Evolutionary conservation across 140 eudicot genomes (phyloP).

Genomic region (Flaveria floridana): DNA sequence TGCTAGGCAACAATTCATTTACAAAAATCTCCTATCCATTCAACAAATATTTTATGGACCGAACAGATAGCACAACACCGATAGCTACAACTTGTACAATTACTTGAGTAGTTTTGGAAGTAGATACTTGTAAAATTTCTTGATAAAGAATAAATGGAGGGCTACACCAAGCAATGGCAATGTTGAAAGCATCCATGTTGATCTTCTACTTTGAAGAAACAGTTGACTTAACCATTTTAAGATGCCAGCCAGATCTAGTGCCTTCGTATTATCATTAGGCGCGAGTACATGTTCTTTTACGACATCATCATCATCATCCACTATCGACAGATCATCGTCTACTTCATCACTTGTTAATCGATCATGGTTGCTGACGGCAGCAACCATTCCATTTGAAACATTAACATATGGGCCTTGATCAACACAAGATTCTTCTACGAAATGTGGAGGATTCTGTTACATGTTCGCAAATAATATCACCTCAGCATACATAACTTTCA

Average conservation of each 20-base stretch:
- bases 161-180: constrained; percentile 48
- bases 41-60: background rate
- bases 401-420: constrained; percentile 79
- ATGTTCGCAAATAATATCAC: background rate
- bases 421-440: constrained; percentile 51
- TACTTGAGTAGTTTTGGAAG: constrained; percentile 21
- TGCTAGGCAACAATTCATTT: background rate
- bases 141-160: constrained; percentile 32
- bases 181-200: constrained; percentile 69
- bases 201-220: constrained; percentile 45
- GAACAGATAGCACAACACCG: background rate
- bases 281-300: constrained; percentile 18
- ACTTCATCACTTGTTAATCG: constrained; percentile 35
- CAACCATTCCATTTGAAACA: constrained; percentile 68
- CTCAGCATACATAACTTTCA: background rate
- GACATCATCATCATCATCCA: constrained; percentile 16
- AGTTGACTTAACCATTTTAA: constrained; percentile 48
- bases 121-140: constrained; percentile 37
- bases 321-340: constrained; percentile 33
- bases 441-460: constrained; percentile 30
- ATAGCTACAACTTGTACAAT: background rate
- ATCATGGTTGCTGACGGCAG: constrained; percentile 50
- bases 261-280: constrained; percentile 4
- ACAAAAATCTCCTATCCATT: background rate
- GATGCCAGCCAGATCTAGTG: constrained; percentile 1